A percentile compares a stretch with the other conserved stretches of the same genome.
Conservation (phyloP, 768 basidiomycete species). For the Baorangia bicolor region DNA sequence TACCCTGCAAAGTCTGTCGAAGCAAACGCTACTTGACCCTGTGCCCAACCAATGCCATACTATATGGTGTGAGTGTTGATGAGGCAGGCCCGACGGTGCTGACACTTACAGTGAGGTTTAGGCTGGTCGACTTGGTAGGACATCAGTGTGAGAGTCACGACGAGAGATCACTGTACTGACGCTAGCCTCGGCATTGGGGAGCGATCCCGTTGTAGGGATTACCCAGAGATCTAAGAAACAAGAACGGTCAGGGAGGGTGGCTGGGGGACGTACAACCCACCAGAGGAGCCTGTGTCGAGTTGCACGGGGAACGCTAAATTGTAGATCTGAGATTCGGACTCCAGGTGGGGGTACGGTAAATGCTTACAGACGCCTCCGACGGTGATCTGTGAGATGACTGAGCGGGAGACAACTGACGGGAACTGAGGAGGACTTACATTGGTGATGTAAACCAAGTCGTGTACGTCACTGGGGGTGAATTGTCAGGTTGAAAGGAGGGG, state of each 20-base stretch:
- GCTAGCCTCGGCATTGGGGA: constrained; percentile 49
- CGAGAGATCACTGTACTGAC: constrained; percentile 36
- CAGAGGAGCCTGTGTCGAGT: constrained; percentile 75
- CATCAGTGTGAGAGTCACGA: constrained; percentile 4
- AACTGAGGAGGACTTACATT: constrained; percentile 50
- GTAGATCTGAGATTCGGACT: background rate
- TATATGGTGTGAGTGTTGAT: constrained; percentile 24
- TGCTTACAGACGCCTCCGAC: constrained; percentile 58
- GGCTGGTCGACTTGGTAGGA: constrained; percentile 38
- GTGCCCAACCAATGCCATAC: constrained; percentile 84
- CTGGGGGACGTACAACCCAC: constrained; percentile 1
- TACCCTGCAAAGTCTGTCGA: constrained; percentile 71
- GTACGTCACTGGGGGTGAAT: constrained; percentile 51
- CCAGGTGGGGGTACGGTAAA: background rate
- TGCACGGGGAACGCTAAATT: constrained; percentile 66
- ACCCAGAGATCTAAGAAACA: constrained; percentile 65
- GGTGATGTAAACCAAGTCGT: constrained; percentile 77
- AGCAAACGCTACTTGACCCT: constrained; percentile 61
- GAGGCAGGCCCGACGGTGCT: background rate
- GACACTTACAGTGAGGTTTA: constrained; percentile 60
- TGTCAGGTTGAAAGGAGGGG: constrained; percentile 9
- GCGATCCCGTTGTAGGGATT: constrained; percentile 42
- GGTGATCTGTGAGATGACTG: constrained; percentile 49
- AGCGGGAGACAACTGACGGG: background rate
- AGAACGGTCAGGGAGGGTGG: background rate